phyloP scores from a whole-genome alignment of 257 asterid species.

The Petunia secreta region DNA sequence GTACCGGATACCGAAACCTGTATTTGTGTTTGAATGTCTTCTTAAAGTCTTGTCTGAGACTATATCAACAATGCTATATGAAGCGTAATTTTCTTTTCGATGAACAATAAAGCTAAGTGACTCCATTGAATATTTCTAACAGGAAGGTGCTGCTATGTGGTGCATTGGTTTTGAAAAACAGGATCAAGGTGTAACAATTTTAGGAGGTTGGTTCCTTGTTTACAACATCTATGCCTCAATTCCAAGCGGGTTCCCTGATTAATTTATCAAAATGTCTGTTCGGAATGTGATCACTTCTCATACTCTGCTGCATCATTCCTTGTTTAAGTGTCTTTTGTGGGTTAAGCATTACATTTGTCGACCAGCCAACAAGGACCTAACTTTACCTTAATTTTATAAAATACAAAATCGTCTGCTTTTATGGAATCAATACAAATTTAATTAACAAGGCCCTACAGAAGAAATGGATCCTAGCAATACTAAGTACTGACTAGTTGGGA shows the following conservation, averaged over 20 bases:
- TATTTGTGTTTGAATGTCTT: not conserved
- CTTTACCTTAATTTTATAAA: not conserved
- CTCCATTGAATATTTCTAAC: slow-evolving; percentile 28
- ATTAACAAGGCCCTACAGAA: too few species aligned
- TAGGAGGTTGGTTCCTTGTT: slow-evolving; percentile 72
- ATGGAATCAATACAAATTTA: too few species aligned
- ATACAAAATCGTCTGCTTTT: not conserved
- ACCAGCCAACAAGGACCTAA: not conserved
- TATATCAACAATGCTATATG: slow-evolving; percentile 13
- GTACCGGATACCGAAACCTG: slow-evolving; percentile 37
- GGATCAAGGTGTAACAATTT: slow-evolving; percentile 65
- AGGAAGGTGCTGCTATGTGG: slow-evolving; percentile 88
- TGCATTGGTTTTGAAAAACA: slow-evolving; percentile 85
- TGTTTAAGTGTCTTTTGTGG: not conserved
- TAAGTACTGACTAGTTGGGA: not conserved
- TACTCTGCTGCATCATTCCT: slow-evolving; percentile 2
- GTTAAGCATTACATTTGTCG: slow-evolving; percentile 6
- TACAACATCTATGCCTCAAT: slow-evolving; percentile 5
- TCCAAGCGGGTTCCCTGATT: not conserved
- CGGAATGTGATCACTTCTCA: not conserved
- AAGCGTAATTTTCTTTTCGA: not conserved
- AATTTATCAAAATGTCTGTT: not conserved
- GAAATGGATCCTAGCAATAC: too few species aligned
- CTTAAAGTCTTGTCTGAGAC: not conserved
- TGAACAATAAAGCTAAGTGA: slow-evolving; percentile 8